These are phyloP conservation scores for Jatropha curcas DNA, from an alignment of 345 rosid species.

Conservation along the genomic window DNA sequence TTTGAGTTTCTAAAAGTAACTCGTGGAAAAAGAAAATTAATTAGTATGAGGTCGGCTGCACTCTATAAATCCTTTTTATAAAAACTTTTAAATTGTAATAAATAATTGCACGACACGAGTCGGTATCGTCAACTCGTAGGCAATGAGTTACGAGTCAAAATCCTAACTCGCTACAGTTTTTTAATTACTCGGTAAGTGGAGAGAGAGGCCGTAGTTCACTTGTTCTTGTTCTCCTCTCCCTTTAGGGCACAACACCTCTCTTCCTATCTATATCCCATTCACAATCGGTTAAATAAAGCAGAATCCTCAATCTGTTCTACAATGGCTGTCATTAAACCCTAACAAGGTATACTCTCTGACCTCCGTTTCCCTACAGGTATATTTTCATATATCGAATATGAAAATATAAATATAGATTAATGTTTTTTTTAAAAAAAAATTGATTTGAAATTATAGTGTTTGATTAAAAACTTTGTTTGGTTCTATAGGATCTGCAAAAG, in stretches of 20 bases:
- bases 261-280: constrained; percentile 19
- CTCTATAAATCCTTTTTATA: neutral
- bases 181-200: neutral
- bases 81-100: neutral
- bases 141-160: neutral
- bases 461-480: neutral
- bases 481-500: neutral
- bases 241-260: constrained; percentile 32
- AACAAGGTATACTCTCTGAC: constrained; percentile 4
- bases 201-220: constrained; percentile 8
- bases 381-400: neutral
- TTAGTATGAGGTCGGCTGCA: neutral
- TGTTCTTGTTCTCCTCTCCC: neutral
- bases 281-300: neutral
- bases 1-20: too few relatives aligned
- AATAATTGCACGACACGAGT: too few relatives aligned
- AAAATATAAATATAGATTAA: neutral
- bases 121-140: neutral
- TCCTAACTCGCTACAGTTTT: neutral
- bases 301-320: constrained; percentile 21
- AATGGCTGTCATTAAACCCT: constrained; percentile 37
- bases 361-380: neutral
- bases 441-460: neutral
- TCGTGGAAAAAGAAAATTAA: too few relatives aligned
- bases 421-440: neutral